These are phyloP conservation scores for Nematodospora anomalae DNA, from an alignment of 1,139 yeast genomes.

Conservation along the genomic window DNA sequence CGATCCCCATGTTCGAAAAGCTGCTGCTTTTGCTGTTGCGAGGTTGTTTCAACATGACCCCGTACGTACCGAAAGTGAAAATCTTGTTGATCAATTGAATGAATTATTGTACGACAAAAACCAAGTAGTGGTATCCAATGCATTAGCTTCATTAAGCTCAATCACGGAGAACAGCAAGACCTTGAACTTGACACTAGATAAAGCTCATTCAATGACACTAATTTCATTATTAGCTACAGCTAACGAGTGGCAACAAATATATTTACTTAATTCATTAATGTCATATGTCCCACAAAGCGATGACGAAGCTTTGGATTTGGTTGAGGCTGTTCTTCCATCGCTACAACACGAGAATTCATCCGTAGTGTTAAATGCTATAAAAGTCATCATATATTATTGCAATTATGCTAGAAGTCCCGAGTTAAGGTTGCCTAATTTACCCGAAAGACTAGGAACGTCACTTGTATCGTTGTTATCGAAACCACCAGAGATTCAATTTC, in stretches of 20 bases:
- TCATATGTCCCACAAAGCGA: constrained; percentile 69
- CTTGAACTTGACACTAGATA: constrained; percentile 56
- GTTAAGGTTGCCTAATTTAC: constrained; percentile 49
- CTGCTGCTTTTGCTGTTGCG: constrained; percentile 71
- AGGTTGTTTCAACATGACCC: constrained; percentile 63
- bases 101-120: constrained; percentile 57
- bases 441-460: constrained; percentile 68
- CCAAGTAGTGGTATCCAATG: constrained; percentile 67
- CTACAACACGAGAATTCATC: constrained; percentile 81
- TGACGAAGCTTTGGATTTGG: constrained; percentile 63
- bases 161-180: constrained; percentile 59
- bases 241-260: constrained; percentile 81
- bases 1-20: constrained; percentile 63
- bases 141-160: constrained; percentile 66
- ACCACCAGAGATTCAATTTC: constrained; percentile 82
- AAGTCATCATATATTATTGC: constrained; percentile 67
- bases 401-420: constrained; percentile 60
- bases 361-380: constrained; percentile 75
- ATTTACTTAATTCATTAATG: constrained; percentile 67
- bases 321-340: constrained; percentile 70
- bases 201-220: constrained; percentile 54
- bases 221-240: constrained; percentile 51
- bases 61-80: constrained; percentile 42
- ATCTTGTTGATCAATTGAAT: constrained; percentile 57
- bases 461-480: constrained; percentile 70